Base-by-base conservation (phyloP, 106 monocot genomes). In the Xerophyta viscosa region DNA sequence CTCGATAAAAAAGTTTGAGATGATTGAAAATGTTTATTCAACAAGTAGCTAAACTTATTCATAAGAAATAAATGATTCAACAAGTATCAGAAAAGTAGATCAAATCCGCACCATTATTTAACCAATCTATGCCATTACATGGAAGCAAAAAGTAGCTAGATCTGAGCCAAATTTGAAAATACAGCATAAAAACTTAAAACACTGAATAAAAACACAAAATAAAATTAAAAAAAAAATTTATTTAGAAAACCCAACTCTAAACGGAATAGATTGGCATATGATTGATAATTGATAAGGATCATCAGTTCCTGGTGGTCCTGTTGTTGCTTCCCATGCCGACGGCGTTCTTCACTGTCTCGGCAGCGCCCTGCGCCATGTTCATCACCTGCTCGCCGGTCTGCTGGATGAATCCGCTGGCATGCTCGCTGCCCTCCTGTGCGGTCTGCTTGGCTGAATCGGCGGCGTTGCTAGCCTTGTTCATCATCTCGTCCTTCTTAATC, bases 401-500 rank as follows among this genome's bases (percentile, higher is more conserved):
- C 45, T 72, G 65, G 17, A 60, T 13, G 60, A 57, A 29, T 6
- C 74, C 67, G 2, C 62, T 56, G 9, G 74, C 62, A 8, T 63
- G 45, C 27, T 67, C 67, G 14, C 48, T 56, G 19, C 42, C 27
- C 2, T 68, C 48, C 23, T 73, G 54, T 2, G 46, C 54, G 3
- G 52, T 27, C 41, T 45, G 27, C 43, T 53, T 54, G 39, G 26
- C 6, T 1, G 41, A 30, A 6, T 64, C 41, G 8, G 37, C 48
- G 7, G 37, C 14, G 2, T 17, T 29, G 0, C 10, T 27, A 10
- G 62, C 67, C 50, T 22, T 62, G 26, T 42, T 29, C 33, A 44
- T 36, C 28, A 67, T 27, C 24, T 74, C 74, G 39, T 74, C 67
- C 60, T 67, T 67, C 62, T 67, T 67, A 1, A 56, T 55, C 73